Conservation (phyloP, 2,329 filamentous ascomycete genomes). For the Verticillium nubilum region DNA sequence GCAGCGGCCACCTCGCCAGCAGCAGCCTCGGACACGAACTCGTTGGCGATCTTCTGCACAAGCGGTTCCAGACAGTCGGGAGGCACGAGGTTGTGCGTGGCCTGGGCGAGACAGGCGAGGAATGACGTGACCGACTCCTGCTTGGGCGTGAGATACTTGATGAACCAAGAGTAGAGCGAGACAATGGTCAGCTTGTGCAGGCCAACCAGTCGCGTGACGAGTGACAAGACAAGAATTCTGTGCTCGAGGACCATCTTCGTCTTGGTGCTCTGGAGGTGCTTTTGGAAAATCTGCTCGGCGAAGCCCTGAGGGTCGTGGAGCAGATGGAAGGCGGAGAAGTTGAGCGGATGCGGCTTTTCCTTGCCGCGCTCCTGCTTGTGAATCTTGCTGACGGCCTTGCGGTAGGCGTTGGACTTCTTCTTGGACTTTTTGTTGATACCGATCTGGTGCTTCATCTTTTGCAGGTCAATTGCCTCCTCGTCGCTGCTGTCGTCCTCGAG, state of each 20-base stretch:
- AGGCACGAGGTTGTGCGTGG: constrained; percentile 84
- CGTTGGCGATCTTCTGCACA: constrained; percentile 92
- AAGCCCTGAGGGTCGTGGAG: constrained; percentile 94
- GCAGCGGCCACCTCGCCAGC: constrained; percentile 87
- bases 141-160: constrained; percentile 82
- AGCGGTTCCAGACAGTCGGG: constrained; percentile 89
- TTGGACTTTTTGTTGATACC: constrained; percentile 96
- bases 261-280: constrained; percentile 84
- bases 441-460: constrained; percentile 74
- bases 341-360: constrained; percentile 77
- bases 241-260: constrained; percentile 82
- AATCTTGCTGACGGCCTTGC: constrained; percentile 75
- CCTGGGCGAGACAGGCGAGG: constrained; percentile 85
- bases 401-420: constrained; percentile 75
- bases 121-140: constrained; percentile 91
- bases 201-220: constrained; percentile 86
- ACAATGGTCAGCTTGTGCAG: constrained; percentile 89
- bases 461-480: constrained; percentile 73
- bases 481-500: constrained; percentile 84
- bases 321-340: constrained; percentile 93
- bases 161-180: constrained; percentile 91
- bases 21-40: constrained; percentile 93
- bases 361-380: constrained; percentile 85
- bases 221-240: constrained; percentile 81
- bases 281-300: constrained; percentile 81